These are phyloP conservation scores for Saururus chinensis DNA, from an alignment of 164 flowering plant genomes.

Conservation along the genomic window DNA sequence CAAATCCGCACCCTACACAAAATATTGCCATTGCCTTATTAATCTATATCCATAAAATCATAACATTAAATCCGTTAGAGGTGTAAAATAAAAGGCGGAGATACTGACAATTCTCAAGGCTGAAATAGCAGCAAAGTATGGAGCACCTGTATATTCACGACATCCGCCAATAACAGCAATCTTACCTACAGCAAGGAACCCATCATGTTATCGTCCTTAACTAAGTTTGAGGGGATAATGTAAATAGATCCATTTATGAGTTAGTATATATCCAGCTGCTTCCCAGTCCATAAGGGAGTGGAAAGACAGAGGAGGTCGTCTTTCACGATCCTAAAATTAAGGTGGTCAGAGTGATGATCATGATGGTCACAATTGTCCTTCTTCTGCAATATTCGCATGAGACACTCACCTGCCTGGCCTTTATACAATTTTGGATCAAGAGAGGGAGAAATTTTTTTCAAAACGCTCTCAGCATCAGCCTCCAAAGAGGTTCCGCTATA, in stretches of 20 bases:
- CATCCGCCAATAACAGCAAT: constrained; percentile 96
- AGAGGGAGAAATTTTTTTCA: constrained; percentile 63
- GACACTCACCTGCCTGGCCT: constrained; percentile 83
- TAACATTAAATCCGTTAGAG: background rate
- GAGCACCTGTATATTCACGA: constrained; percentile 98
- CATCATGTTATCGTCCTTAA: background rate
- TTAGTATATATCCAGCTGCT: too few species aligned
- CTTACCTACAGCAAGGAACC: constrained; percentile 50
- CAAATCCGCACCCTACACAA: constrained; percentile 89
- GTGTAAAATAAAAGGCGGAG: background rate
- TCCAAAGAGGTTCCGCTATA: constrained; percentile 23
- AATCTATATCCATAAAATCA: background rate
- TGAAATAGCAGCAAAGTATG: constrained; percentile 95
- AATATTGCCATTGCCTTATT: background rate
- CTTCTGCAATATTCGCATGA: background rate
- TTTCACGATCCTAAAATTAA: too few species aligned
- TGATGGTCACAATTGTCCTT: too few species aligned
- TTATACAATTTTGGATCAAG: constrained; percentile 63
- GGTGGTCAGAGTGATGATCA: too few species aligned
- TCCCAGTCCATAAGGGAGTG: too few species aligned
- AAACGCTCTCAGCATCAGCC: constrained; percentile 54
- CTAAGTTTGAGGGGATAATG: too few species aligned
- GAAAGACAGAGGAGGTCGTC: too few species aligned
- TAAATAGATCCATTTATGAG: too few species aligned
- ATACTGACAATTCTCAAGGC: constrained; percentile 83